phyloP scores from a whole-genome alignment of 1,284 basidiomycete species.

The Megacollybia platyphylla region DNA sequence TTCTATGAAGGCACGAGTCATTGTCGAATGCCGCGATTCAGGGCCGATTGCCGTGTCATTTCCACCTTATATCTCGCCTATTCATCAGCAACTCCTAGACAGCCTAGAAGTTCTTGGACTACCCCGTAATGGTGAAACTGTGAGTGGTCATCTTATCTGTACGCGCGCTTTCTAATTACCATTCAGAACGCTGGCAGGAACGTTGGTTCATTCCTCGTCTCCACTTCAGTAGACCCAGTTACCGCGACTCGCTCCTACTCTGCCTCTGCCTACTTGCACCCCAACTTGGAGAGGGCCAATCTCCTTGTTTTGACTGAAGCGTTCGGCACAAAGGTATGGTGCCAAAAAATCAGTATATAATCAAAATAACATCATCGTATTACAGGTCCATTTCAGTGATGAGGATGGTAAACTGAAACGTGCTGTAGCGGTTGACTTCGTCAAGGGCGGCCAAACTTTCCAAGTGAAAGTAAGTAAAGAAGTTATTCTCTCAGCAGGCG shows the following conservation, averaged over 20 bases:
- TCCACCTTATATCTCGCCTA: conserved; percentile 2
- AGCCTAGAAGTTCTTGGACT: conserved; percentile 4
- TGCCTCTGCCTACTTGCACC: conserved; percentile 1
- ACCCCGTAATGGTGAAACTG: conserved; percentile 3
- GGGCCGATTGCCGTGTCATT: conserved; percentile 3
- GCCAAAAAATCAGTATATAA: neutral
- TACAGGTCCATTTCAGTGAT: conserved; percentile 1
- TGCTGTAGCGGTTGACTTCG: conserved; percentile 3
- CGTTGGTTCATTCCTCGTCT: conserved; percentile 1
- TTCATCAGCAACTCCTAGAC: conserved; percentile 1
- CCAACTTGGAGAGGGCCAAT: neutral
- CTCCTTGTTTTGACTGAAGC: conserved; percentile 2
- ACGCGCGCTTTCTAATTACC: neutral
- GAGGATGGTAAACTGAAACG: neutral
- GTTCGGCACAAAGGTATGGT: neutral
- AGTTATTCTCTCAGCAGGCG: conserved; percentile 5
- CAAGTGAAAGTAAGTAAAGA: conserved; percentile 2
- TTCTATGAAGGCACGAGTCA: neutral
- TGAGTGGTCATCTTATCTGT: neutral
- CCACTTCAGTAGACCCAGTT: conserved; percentile 1
- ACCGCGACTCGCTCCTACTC: conserved; percentile 3
- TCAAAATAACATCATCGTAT: neutral
- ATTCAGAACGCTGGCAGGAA: conserved; percentile 2
- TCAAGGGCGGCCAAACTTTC: neutral
- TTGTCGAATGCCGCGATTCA: neutral